Conservation (phyloP, 2,329 filamentous ascomycete species). For the Cytospora chrysosperma region DNA sequence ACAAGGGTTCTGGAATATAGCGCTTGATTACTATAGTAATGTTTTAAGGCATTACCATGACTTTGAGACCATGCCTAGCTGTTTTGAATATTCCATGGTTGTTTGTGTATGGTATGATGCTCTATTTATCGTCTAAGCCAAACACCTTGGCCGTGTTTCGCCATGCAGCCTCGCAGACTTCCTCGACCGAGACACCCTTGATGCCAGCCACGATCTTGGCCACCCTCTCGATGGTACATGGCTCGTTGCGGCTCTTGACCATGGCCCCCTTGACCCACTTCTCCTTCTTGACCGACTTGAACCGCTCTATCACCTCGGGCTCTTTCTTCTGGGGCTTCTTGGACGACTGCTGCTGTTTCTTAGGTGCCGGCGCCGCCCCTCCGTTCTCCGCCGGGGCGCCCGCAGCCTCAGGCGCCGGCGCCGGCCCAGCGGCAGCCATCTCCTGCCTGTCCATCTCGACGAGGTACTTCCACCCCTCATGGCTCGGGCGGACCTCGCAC, state of each 20-base stretch:
- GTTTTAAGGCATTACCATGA: background rate
- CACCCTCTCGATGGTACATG: constrained; percentile 80
- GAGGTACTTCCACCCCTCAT: constrained; percentile 76
- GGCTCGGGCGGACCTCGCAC: constrained; percentile 89
- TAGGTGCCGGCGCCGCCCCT: constrained; percentile 15
- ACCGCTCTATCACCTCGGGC: constrained; percentile 67
- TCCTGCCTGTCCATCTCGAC: constrained; percentile 40
- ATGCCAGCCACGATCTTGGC: constrained; percentile 86
- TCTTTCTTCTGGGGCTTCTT: constrained; percentile 59
- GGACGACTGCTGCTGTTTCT: constrained; percentile 31
- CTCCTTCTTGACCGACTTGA: constrained; percentile 91
- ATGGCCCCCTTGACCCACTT: constrained; percentile 84
- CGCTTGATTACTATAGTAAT: background rate
- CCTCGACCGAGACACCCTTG: constrained; percentile 75
- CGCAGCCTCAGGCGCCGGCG: background rate
- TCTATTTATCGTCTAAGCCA: constrained; percentile 53
- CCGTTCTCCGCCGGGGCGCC: constrained; percentile 6
- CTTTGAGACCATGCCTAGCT: background rate
- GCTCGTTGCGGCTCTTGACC: constrained; percentile 95
- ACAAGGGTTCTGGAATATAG: constrained; percentile 55
- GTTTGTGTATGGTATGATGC: constrained; percentile 33
- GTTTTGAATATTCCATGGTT: constrained; percentile 21
- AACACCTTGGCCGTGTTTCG: constrained; percentile 79
- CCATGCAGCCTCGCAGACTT: constrained; percentile 86
- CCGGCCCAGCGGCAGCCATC: constrained; percentile 24